Evolutionary conservation across 2,329 filamentous ascomycete species (phyloP).

Genomic region (Trichoderma hamatum): DNA sequence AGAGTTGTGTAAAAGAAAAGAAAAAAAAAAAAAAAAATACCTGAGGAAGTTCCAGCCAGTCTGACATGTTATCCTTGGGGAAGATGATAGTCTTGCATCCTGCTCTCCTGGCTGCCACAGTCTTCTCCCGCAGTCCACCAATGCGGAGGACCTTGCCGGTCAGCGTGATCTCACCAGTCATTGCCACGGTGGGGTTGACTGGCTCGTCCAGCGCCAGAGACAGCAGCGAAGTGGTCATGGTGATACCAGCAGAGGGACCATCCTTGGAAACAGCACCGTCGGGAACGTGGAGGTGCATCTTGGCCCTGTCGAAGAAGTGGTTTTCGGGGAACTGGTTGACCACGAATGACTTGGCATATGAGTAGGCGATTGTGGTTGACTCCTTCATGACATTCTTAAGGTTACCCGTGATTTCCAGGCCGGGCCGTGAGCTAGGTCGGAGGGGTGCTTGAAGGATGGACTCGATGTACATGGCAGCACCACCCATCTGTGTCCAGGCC

Average conservation of each 20-base stretch:
- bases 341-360: conserved; percentile 88
- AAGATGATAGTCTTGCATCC: conserved; percentile 94
- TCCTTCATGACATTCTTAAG: conserved; percentile 98
- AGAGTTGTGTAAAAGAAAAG: too few relatives aligned
- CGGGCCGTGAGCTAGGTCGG: conserved; percentile 70
- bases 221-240: conserved; percentile 93
- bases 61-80: conserved; percentile 90
- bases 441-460: conserved; percentile 89
- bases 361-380: conserved; percentile 92
- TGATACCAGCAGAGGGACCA: conserved; percentile 89
- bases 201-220: conserved; percentile 79
- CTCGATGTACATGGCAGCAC: conserved; percentile 94
- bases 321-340: conserved; percentile 85
- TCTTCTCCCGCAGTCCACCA: conserved; percentile 93
- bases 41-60: conserved; percentile 96
- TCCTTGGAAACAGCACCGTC: conserved; percentile 97
- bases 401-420: conserved; percentile 90
- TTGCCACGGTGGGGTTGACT: conserved; percentile 85
- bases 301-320: conserved; percentile 93
- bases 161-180: conserved; percentile 96
- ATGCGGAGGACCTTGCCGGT: conserved; percentile 96
- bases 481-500: conserved; percentile 97
- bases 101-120: conserved; percentile 87
- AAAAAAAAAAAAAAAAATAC: conserved; percentile 58
- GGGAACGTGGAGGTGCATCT: conserved; percentile 92